Base-by-base conservation (phyloP, 495 filamentous ascomycete species). In the Talaromyces wortmannii region DNA sequence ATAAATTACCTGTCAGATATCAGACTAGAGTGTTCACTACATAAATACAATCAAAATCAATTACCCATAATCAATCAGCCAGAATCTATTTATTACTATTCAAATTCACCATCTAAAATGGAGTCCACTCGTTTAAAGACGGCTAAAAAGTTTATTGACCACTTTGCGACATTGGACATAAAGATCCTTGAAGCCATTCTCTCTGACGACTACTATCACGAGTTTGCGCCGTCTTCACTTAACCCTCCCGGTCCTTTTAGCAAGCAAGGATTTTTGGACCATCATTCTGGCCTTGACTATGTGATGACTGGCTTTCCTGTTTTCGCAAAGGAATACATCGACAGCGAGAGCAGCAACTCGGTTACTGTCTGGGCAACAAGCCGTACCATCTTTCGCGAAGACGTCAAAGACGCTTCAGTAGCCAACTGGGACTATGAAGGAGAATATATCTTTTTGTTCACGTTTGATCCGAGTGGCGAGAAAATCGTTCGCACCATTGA, bases 371-470 rank as follows among this genome's bases (percentile, higher is more conserved):
- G 56, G 61, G 63, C 64, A 30, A 65, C 60, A 5, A 59, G 60
- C 48, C 11, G 40, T 48, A 44, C 62, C 0, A 48, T 23, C 2
- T 62, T 62, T 23, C 36, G 49, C 1, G 49, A 62, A 5, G 57
- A 61, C 17, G 60, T 55, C 1, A 58, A 50, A 45, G 67, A 60
- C 12, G 55, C 61, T 6, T 50, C 60, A 0, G 58, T 51, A 11
- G 61, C 61, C 15, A 64, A 67, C 10, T 62, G 59, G 59, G 43
- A 6, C 0, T 62, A 49, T 48, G 12, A 60, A 54, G 57, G 58
- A 4, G 68, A 74, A 55, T 74, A 76, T 55, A 67, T 76, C n/a
- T 73, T 72, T 63, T 61, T 70, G 32, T 57, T 76, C 33, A 66
- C 63, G 32, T 73, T 73, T 58, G 68, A 75, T 51, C 60, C 71